Evolutionary conservation across 768 basidiomycete species (phyloP).

Genomic region (Clitopilus passeckerianus): DNA sequence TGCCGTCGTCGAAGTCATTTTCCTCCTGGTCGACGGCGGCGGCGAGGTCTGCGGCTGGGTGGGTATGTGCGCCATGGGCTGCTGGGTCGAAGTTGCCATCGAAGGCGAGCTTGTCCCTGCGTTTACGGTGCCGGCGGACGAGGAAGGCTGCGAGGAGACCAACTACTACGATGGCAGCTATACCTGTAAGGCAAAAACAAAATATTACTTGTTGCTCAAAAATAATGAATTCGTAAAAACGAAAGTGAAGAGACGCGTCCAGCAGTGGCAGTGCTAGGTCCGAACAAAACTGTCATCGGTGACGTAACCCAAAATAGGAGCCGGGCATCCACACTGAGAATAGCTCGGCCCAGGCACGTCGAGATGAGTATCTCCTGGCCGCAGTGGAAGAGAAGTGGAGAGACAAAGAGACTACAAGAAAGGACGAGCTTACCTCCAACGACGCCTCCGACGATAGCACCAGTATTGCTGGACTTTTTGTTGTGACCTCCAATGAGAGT

Average conservation of each 20-base stretch:
- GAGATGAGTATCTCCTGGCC: background rate
- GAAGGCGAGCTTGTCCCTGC: constrained; percentile 20
- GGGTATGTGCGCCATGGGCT: constrained; percentile 8
- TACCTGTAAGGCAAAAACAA: constrained; percentile 13
- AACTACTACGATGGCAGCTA: constrained; percentile 22
- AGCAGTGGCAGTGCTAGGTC: background rate
- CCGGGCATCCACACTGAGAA: background rate
- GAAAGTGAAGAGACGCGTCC: background rate
- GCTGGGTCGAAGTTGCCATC: constrained; percentile 39
- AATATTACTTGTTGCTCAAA: background rate
- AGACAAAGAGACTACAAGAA: too few species aligned
- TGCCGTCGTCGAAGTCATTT: constrained; percentile 26
- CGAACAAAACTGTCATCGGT: background rate
- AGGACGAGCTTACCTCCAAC: constrained; percentile 34
- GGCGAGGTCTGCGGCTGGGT: constrained; percentile 8
- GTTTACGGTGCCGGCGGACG: constrained; percentile 19
- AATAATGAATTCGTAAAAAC: too few species aligned
- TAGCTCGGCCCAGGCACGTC: background rate
- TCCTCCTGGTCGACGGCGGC: constrained; percentile 12
- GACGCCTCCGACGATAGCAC: constrained; percentile 46
- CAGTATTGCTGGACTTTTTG: constrained; percentile 20
- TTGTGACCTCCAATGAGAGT: constrained; percentile 5
- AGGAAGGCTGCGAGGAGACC: constrained; percentile 18
- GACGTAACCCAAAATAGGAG: background rate
- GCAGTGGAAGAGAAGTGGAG: background rate